A percentile compares a stretch with the other conserved stretches of the same genome.
phyloP scores from a whole-genome alignment of 257 asterid species.

The Penstemon barbatus region DNA sequence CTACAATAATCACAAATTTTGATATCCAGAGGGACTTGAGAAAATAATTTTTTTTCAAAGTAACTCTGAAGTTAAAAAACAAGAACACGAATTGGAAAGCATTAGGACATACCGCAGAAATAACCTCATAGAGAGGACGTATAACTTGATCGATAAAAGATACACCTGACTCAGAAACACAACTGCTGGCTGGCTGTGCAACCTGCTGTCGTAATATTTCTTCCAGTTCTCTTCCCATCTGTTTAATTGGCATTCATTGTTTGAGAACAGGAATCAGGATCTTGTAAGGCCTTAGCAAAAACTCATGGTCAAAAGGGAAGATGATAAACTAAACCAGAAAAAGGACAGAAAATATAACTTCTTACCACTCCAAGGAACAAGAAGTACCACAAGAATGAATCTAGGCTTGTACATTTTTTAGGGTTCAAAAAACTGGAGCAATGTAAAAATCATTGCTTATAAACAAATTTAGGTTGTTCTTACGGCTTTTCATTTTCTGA shows the following conservation, averaged over 20 bases:
- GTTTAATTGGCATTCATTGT: slow-evolving; percentile 36
- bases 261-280: slow-evolving; percentile 22
- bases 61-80: slow-evolving; percentile 1
- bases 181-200: slow-evolving; percentile 87
- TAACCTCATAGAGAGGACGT: slow-evolving; percentile 76
- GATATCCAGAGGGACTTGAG: slow-evolving; percentile 14
- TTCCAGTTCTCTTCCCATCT: slow-evolving; percentile 98
- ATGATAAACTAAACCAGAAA: slow-evolving; percentile 7
- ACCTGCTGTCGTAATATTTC: slow-evolving; percentile 59
- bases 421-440: neutral
- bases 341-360: neutral
- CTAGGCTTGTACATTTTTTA: neutral
- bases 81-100: slow-evolving; percentile 22
- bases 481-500: too few species aligned
- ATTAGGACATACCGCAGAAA: slow-evolving; percentile 72
- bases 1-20: slow-evolving; percentile 4
- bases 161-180: slow-evolving; percentile 70
- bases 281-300: slow-evolving; percentile 14
- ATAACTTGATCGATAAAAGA: slow-evolving; percentile 91
- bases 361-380: neutral
- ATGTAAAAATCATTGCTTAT: neutral
- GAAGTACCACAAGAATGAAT: slow-evolving; percentile 5
- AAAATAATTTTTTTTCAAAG: slow-evolving; percentile 1
- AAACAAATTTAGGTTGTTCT: neutral
- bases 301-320: neutral